phyloP scores from a whole-genome alignment of 164 flowering plant genomes.

The Dillenia suffruticosa region DNA sequence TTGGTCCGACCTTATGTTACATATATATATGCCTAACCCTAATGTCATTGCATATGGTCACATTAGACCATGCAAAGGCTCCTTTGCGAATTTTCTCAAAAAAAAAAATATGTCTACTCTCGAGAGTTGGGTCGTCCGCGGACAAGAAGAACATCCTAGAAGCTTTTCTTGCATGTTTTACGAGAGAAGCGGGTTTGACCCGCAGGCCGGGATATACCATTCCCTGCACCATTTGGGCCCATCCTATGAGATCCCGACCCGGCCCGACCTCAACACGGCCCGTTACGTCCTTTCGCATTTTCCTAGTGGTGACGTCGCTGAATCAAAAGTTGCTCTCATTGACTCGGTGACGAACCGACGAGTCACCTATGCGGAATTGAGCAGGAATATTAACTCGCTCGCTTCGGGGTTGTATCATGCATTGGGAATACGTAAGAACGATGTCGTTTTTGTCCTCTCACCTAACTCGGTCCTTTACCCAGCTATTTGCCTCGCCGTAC shows the following conservation, averaged over 20 bases:
- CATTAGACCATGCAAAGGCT: too few relatives aligned
- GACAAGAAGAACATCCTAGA: neutral
- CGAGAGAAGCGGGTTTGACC: constrained; percentile 32
- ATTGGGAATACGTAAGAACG: constrained; percentile 55
- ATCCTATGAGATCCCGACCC: constrained; percentile 31
- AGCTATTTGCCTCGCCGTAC: constrained; percentile 48
- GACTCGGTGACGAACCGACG: constrained; percentile 39
- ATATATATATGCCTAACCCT: too few relatives aligned
- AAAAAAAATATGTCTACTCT: too few relatives aligned
- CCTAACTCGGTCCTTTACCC: constrained; percentile 65
- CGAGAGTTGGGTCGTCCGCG: too few relatives aligned
- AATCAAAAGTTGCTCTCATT: constrained; percentile 46
- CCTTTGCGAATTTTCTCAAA: too few relatives aligned
- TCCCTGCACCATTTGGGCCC: constrained; percentile 31
- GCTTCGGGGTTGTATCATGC: constrained; percentile 50
- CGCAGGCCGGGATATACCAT: constrained; percentile 42
- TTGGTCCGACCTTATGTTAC: too few relatives aligned
- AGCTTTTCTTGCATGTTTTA: neutral
- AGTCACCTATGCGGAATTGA: constrained; percentile 48
- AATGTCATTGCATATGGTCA: neutral
- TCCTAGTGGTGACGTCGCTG: constrained; percentile 36
- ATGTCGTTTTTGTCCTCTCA: constrained; percentile 63
- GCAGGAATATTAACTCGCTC: constrained; percentile 27
- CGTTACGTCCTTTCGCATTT: constrained; percentile 55
- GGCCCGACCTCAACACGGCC: constrained; percentile 41